These are phyloP conservation scores for Jamesozyma jinghongensis DNA, from an alignment of 805 yeast genomes.

Conservation along the genomic window DNA sequence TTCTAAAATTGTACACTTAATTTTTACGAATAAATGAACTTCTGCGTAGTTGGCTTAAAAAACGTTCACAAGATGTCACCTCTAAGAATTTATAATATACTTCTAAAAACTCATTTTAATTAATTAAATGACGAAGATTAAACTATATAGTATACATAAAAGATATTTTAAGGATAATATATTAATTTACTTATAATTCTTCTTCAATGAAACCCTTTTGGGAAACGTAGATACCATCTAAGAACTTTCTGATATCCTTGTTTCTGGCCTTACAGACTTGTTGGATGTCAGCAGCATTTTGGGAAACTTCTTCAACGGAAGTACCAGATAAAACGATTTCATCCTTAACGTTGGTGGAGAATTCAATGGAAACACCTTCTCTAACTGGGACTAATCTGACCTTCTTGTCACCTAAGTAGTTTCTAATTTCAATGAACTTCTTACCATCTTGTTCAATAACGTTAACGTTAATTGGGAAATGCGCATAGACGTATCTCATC, in stretches of 20 bases:
- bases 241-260: slow-evolving; percentile 99
- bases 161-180: neutral
- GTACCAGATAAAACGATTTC: slow-evolving; percentile 81
- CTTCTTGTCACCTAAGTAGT: slow-evolving; percentile 98
- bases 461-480: slow-evolving; percentile 99
- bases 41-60: no score
- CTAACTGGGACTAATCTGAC: slow-evolving; percentile 80
- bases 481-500: slow-evolving; percentile 99
- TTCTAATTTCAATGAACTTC: slow-evolving; percentile 88
- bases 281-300: slow-evolving; percentile 96
- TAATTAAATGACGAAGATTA: neutral
- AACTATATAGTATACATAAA: slow-evolving; percentile 1
- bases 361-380: slow-evolving; percentile 82
- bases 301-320: slow-evolving; percentile 81
- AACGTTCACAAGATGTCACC: no score
- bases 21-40: no score
- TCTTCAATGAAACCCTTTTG: slow-evolving; percentile 83
- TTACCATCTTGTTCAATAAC: slow-evolving; percentile 65
- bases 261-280: slow-evolving; percentile 97
- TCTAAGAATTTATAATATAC: no score
- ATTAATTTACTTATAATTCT: slow-evolving; percentile 34
- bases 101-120: no score
- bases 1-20: no score
- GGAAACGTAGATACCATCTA: slow-evolving; percentile 99
- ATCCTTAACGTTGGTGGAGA: slow-evolving; percentile 82